Percentiles rank a stretch among this genome's conserved stretches.
These are phyloP conservation scores for Zychaea mexicana DNA, from an alignment of 371 early-diverging fungal species.

Conservation along the genomic window DNA sequence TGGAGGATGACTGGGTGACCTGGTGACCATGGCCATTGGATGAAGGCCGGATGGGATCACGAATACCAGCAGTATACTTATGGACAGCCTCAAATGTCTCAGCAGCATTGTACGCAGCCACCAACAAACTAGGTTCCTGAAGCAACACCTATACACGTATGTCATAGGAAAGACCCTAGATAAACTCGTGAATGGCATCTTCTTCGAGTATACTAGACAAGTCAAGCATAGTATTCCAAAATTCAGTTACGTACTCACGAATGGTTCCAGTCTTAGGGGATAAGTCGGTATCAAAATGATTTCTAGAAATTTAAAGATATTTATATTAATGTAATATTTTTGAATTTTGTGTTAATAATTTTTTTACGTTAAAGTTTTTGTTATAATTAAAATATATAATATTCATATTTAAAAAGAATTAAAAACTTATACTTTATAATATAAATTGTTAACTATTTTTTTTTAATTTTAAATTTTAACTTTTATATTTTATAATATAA, in stretches of 20 bases:
- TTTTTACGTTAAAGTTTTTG: no score
- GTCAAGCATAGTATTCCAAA: constrained; percentile 15
- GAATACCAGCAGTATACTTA: background rate
- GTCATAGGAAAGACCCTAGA: constrained; percentile 6
- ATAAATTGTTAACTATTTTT: no score
- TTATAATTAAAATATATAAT: no score
- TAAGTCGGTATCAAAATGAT: no score
- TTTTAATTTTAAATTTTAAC: no score
- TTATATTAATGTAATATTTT: no score
- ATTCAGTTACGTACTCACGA: constrained; percentile 2
- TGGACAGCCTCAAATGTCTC: background rate
- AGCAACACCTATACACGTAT: background rate
- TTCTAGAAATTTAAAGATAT: no score
- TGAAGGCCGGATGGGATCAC: background rate
- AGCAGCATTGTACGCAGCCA: constrained; percentile 8
- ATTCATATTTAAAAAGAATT: no score
- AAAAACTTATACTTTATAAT: no score
- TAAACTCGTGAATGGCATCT: constrained; percentile 13
- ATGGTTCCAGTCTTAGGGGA: background rate
- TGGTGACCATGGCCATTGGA: background rate
- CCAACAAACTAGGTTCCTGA: background rate
- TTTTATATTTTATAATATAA: no score
- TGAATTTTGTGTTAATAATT: no score
- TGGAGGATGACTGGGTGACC: background rate
- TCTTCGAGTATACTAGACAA: constrained; percentile 13